phyloP scores from a whole-genome alignment of 352 stramenopile genomes.

The Phytophthora quininea region DNA sequence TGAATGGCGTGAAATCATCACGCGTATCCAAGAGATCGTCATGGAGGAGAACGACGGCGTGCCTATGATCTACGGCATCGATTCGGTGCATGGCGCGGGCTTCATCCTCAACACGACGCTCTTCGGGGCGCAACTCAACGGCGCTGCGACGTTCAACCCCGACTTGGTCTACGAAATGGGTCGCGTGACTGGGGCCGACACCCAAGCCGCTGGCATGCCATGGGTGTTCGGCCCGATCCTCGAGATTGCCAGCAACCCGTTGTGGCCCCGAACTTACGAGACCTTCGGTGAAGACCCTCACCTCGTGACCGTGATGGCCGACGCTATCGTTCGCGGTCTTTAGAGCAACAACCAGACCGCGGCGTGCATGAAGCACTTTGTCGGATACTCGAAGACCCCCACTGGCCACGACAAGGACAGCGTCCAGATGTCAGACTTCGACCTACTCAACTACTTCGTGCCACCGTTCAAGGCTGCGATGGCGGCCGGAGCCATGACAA shows the following conservation, averaged over 20 bases:
- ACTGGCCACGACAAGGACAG: constrained; percentile 78
- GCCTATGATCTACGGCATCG: constrained; percentile 83
- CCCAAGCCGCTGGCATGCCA: constrained; percentile 72
- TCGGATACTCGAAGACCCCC: constrained; percentile 74
- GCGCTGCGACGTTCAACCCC: constrained; percentile 84
- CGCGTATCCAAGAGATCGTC: constrained; percentile 75
- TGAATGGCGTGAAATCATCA: constrained; percentile 72
- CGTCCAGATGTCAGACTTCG: constrained; percentile 66
- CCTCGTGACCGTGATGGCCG: constrained; percentile 71
- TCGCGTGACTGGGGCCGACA: constrained; percentile 75
- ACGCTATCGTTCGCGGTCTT: constrained; percentile 71
- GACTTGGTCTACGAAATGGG: constrained; percentile 63
- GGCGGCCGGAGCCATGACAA: constrained; percentile 68
- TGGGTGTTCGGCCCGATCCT: constrained; percentile 90
- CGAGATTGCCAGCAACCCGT: constrained; percentile 76
- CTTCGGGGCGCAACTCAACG: constrained; percentile 87
- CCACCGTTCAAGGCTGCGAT: constrained; percentile 76
- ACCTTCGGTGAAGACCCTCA: constrained; percentile 92
- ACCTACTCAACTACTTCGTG: constrained; percentile 81
- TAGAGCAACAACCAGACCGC: constrained; percentile 65
- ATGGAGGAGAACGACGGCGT: constrained; percentile 53
- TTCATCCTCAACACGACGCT: constrained; percentile 77
- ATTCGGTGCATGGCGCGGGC: constrained; percentile 86
- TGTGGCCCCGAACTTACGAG: constrained; percentile 89
- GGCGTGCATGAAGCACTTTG: constrained; percentile 88